Evolutionary conservation across 805 yeast species (phyloP), one percentile per base, ranked within the genome.

Genomic region (Ogataea zsoltii): DNA sequence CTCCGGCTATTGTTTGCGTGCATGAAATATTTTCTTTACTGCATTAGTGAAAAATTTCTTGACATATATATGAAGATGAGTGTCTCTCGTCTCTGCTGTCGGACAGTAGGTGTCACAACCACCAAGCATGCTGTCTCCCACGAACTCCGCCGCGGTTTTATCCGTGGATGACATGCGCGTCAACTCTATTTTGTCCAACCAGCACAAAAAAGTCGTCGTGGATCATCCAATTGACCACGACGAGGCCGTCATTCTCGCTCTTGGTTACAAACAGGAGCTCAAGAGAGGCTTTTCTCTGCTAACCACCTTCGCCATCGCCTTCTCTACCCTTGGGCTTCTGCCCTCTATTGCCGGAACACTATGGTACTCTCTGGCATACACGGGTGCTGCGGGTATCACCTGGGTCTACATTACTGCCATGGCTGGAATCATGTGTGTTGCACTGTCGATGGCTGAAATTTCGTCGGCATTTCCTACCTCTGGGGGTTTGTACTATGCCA

Each of bases 401-500:
- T 83, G 87, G 88, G 76, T 74, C n/a, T 74, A 74, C 68, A 55
- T 82, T 17, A 63, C 80, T 14, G 84, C 83, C 31, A 70, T 79
- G 66, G 46, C 72, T 28, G 79, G 83, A 32, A 73, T 83, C 42
- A 68, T 76, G 41, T 70, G 75, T 4, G 86, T 83, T 37, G 85
- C 85, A 11, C 67, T 74, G 35, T 74, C 82, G 15, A 70, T 83
- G 76, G 85, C 86, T 0, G 88, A 83, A 58, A 69, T 83, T 26
- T 76, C 85, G 11, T 72, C 80, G 19, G 80, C 85, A 5, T 79
- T 78, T 66, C 89, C 89, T 32, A 82, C 85, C 7, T 71, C 83
- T 10, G 79, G 85, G 21, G 88, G 88, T 37, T 73, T 85, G 7
- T 85, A 85, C 39, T 83, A 83, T 54, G 86, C 88, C 48, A 82